Conservation (phyloP, 371 early-diverging fungal genomes). For the Lichtheimia ramosa region DNA sequence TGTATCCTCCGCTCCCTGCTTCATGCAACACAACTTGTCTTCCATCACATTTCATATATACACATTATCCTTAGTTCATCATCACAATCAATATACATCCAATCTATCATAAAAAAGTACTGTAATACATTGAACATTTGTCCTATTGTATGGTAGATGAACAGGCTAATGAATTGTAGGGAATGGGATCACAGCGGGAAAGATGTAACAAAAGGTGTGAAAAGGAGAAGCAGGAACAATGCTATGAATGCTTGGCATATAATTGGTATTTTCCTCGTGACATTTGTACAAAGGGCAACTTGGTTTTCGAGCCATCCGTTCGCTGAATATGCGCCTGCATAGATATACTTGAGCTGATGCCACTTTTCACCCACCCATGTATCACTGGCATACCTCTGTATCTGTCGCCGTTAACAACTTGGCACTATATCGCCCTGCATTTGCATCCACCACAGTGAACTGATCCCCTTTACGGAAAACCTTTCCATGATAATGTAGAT, state of each 20-base stretch:
- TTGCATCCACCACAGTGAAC: constrained; percentile 28
- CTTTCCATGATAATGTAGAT: constrained; percentile 24
- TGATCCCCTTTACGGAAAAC: constrained; percentile 26
- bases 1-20: too few species aligned
- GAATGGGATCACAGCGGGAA: too few species aligned
- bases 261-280: constrained; percentile 27
- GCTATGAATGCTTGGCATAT: constrained; percentile 22
- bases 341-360: not conserved
- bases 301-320: constrained; percentile 32
- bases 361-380: not conserved
- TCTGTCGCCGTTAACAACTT: constrained; percentile 24
- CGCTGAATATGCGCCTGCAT: constrained; percentile 25
- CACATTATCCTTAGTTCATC: too few species aligned
- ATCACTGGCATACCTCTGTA: constrained; percentile 17
- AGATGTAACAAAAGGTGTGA: too few species aligned
- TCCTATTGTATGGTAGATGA: too few species aligned
- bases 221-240: not conserved
- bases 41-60: too few species aligned
- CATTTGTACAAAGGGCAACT: constrained; percentile 19
- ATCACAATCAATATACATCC: too few species aligned
- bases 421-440: constrained; percentile 26
- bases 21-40: too few species aligned
- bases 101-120: too few species aligned
- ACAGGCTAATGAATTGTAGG: too few species aligned
- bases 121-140: too few species aligned